A percentile compares a stretch with the other conserved stretches of the same genome.
phyloP scores from a whole-genome alignment of 2,329 filamentous ascomycete genomes.

The Emmonsiellopsis sp. region DNA sequence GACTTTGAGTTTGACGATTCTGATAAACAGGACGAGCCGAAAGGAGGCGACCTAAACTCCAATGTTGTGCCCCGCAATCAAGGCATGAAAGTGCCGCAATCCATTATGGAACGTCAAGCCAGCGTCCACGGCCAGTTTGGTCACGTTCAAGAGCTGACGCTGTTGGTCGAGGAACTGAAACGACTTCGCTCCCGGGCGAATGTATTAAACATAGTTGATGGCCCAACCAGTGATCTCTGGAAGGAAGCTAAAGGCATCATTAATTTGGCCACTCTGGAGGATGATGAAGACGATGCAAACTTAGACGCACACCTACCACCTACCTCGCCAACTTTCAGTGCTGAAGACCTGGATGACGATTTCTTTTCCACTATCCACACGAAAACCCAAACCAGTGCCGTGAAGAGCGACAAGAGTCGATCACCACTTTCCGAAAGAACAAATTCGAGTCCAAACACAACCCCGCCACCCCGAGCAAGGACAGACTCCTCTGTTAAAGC shows the following conservation, averaged over 20 bases:
- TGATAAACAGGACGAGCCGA: constrained; percentile 22
- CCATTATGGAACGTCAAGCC: constrained; percentile 54
- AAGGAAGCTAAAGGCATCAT: constrained; percentile 59
- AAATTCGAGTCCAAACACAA: constrained; percentile 20
- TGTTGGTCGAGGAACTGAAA: constrained; percentile 57
- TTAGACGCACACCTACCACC: constrained; percentile 41
- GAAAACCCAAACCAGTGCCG: constrained; percentile 15
- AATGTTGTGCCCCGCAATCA: not conserved
- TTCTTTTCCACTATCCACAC: constrained; percentile 23
- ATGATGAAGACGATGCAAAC: constrained; percentile 35
- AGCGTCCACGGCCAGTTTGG: constrained; percentile 58
- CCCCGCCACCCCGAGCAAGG: constrained; percentile 33
- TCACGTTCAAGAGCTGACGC: constrained; percentile 53
- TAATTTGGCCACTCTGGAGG: constrained; percentile 55
- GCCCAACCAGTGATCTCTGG: constrained; percentile 47
- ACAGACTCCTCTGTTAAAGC: constrained; percentile 51
- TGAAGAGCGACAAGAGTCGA: constrained; percentile 24
- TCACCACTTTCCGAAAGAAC: constrained; percentile 18
- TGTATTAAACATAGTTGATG: constrained; percentile 43
- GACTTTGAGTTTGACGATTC: constrained; percentile 55
- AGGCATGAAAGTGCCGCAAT: constrained; percentile 45
- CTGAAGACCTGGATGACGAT: constrained; percentile 48
- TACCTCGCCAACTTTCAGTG: constrained; percentile 48
- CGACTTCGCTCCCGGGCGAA: constrained; percentile 48
- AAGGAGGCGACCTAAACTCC: constrained; percentile 17